These are phyloP conservation scores for Filobasidium floriforme DNA, from an alignment of 768 basidiomycete genomes.

Conservation along the genomic window DNA sequence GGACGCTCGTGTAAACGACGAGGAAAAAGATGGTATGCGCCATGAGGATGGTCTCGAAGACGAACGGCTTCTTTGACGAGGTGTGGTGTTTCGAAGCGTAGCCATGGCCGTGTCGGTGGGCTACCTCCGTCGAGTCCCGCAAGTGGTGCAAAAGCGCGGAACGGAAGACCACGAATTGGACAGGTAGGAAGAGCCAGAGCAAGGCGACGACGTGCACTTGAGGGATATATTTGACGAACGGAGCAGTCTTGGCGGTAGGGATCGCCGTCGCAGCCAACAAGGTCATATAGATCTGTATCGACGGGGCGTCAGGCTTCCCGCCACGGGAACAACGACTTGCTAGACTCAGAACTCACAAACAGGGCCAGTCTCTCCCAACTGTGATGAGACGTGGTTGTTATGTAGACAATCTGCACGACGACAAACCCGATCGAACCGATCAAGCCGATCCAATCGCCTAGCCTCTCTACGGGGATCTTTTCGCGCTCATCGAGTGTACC, in stretches of 20 bases:
- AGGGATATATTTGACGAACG: constrained; percentile 8
- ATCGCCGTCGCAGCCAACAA: constrained; percentile 13
- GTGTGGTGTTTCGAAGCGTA: not conserved
- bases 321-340: not conserved
- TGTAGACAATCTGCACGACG: not conserved
- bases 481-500: constrained; percentile 10
- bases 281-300: constrained; percentile 15
- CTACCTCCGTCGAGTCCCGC: not conserved
- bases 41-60: constrained; percentile 24
- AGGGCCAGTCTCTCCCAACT: constrained; percentile 7
- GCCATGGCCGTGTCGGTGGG: constrained; percentile 23
- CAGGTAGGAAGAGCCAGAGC: constrained; percentile 9
- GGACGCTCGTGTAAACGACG: constrained; percentile 31
- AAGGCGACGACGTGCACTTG: constrained; percentile 14
- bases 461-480: constrained; percentile 13
- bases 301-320: not conserved
- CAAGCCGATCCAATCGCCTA: constrained; percentile 15
- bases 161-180: constrained; percentile 24
- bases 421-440: constrained; percentile 13
- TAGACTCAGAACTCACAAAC: constrained; percentile 7
- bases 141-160: constrained; percentile 27
- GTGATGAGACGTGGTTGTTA: not conserved
- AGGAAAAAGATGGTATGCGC: constrained; percentile 31
- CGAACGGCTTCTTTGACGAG: constrained; percentile 1
- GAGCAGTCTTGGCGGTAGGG: not conserved